phyloP scores from a whole-genome alignment of 2,329 filamentous ascomycete genomes.

The Aspergillus calidoustus region DNA sequence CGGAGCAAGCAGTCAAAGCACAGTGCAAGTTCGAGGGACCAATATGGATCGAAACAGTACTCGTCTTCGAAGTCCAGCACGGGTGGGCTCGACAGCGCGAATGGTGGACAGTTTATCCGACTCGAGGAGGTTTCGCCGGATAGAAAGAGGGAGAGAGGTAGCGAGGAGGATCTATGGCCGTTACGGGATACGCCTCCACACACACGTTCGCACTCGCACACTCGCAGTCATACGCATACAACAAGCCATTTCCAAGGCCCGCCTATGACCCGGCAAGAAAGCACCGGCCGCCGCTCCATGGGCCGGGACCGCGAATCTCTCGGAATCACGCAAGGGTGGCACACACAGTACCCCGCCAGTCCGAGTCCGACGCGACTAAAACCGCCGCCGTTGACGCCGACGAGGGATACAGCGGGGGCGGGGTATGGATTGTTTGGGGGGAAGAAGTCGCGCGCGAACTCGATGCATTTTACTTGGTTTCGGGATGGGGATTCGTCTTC shows the following conservation, averaged over 20 bases:
- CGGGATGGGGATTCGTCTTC: background rate
- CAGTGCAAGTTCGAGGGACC: background rate
- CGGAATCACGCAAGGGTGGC: background rate
- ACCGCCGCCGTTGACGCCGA: background rate
- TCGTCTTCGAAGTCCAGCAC: background rate
- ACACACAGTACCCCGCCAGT: background rate
- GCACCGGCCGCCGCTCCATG: background rate
- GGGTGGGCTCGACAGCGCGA: background rate
- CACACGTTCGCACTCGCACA: background rate
- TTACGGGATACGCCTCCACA: background rate
- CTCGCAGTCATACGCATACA: background rate
- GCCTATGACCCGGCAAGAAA: background rate
- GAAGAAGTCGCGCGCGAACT: background rate
- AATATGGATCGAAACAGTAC: background rate
- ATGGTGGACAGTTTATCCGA: background rate
- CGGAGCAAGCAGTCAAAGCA: background rate
- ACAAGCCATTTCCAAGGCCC: background rate
- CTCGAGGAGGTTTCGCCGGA: background rate
- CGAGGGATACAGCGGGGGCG: background rate
- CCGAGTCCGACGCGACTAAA: background rate
- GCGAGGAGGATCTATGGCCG: background rate
- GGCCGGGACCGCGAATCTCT: background rate
- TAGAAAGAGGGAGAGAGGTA: background rate
- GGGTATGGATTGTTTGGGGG: background rate
- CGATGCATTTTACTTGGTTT: background rate